Evolutionary conservation across 2,329 filamentous ascomycete species (phyloP), one percentile per base, ranked within the genome.

Genomic region (Exophiala alcalophila): DNA sequence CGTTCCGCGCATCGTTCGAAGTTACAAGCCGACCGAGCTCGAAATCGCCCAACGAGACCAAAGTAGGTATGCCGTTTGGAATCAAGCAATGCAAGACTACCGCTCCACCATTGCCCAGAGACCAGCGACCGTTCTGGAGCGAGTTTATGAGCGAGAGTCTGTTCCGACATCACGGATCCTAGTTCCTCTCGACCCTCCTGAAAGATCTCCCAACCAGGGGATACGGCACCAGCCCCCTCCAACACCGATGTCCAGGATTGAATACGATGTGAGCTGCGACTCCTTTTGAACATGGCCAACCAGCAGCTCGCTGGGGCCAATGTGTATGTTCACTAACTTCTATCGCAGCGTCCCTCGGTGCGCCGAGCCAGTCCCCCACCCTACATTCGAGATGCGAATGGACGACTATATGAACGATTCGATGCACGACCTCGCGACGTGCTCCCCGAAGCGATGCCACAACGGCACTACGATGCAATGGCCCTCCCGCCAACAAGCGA

Each of bases 1-100:
- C n/a, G 64, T 65, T 49, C 64, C 59, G 20, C 57, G 57, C 11
- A 39, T 50, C 8, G 40, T 50, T 14, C 47, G 29, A n/a, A 38
- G 35, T 14, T 52, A 54, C 40, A 31, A 40, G 18, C 39, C 48
- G 1, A 41, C 47, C 19, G 63, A 63, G 34, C 56, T 59, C 23
- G 61, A 59, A 35, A 54, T 65, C 55, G 63, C 68, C 42, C 65
- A 66, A 34, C 64, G 68, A 40, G 67, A 67, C 23, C 70, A 68
- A 40, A 70, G 62, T 55, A 64, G 68, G 52, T 71, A 70, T 48
- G 63, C 68, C 54, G 66, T 67, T 31, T 71, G 68, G 68, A 65
- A 70, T 42, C 65, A 66, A 45, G 67, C 67, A 15, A 58, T 65
- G 48, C 61, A 63, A 29, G 48, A 55, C 19, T 55, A 57, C 45